Percentiles rank a stretch among this genome's conserved stretches.
Evolutionary conservation across 176 grass and related monocot species (phyloP).

Genomic region (Juncus inflexus): DNA sequence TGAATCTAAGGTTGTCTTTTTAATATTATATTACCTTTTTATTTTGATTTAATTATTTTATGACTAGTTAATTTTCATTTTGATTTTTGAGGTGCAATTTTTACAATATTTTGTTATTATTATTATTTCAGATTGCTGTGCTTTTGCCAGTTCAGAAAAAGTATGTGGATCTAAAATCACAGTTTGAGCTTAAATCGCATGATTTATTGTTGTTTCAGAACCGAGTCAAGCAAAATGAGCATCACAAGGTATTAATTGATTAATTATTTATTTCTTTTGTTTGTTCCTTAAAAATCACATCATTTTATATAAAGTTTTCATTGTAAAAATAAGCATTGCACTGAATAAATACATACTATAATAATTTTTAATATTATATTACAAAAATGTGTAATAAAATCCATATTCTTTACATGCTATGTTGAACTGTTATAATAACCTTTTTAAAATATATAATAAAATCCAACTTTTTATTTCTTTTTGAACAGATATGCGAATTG

Average conservation of each 20-base stretch:
- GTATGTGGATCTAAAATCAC: constrained; percentile 59
- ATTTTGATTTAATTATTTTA: constrained; percentile 6
- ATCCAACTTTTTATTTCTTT: constrained; percentile 22
- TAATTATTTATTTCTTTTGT: neutral
- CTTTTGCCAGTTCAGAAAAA: constrained; percentile 70
- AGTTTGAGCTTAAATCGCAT: constrained; percentile 90
- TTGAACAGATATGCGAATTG: constrained; percentile 65
- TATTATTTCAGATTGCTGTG: constrained; percentile 47
- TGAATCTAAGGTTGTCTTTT: constrained; percentile 58
- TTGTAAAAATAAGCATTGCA: no score
- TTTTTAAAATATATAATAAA: no score
- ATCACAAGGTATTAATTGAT: constrained; percentile 67
- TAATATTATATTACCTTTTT: neutral
- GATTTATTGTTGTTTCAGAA: constrained; percentile 90
- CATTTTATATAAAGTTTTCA: no score
- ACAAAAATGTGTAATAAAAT: no score
- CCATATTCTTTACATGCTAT: no score
- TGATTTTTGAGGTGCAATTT: neutral
- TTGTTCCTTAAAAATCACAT: neutral
- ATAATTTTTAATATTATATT: no score
- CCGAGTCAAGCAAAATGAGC: constrained; percentile 94
- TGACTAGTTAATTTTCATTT: constrained; percentile 4
- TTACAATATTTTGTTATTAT: constrained; percentile 15
- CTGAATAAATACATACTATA: no score
- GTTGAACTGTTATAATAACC: no score